Evolutionary conservation across 768 basidiomycete species (phyloP), one percentile per base, ranked within the genome.

Genomic region (Termitomyces titanicus): DNA sequence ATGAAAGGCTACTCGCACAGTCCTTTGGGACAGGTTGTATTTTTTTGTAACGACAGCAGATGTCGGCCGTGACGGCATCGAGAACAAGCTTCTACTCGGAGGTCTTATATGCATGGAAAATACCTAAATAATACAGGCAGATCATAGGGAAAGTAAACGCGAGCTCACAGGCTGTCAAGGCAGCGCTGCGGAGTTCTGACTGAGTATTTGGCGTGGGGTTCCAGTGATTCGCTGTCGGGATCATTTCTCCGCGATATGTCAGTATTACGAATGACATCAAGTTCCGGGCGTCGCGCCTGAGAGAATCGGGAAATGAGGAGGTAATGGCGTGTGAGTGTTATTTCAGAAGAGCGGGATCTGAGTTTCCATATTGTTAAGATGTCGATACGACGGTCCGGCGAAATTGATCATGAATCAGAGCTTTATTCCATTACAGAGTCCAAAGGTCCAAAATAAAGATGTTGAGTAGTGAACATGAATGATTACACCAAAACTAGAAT

Each of bases 241-340:
- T 20, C 27, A 37, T 34, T 40, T 34, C 17, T 25, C 24, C 24
- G 25, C 13, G 35, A n/a, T 25, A 31, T 22, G 37, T 27, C 33
- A 38, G 24, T 43, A 39, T 43, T 17, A 54, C 22, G 17, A 55
- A 52, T 34, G 55, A n/a, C 53, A 58, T 54, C 48, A 40, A 50
- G 39, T 49, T 55, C 48, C 44, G 38, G 47, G 53, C 33, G 25
- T 37, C 22, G 27, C 27, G 25, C 25, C 34, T 55, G 53, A n/a
- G 53, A 51, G 29, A 31, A 39, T 20, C n/a, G n/a, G 20, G 31
- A 18, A 35, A 25, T 15, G 27, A 37, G 20, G 27, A 48, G 18
- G 42, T 45, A 18, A 25, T 29, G 18, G 27, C 52, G 35, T 31
- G 44, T 53, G 44, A 47, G 48, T 13, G 35, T 25, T 9, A 29